Conservation (phyloP, 768 basidiomycete species). For the Dentipellis fragilis region DNA sequence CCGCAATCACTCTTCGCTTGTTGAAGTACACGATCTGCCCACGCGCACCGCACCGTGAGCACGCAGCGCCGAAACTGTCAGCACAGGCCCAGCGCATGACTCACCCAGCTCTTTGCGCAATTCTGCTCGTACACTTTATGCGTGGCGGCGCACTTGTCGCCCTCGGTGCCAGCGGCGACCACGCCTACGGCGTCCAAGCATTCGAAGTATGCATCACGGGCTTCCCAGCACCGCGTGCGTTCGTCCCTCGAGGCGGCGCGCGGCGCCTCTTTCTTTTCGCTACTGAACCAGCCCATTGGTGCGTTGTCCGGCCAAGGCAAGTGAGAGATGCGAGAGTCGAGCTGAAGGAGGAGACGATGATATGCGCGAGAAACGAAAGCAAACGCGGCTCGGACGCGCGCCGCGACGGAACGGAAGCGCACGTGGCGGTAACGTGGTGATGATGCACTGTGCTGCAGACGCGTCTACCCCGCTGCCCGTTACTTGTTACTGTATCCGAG, state of each 20-base stretch:
- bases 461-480: background rate
- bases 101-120: conserved; percentile 88
- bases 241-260: conserved; percentile 45
- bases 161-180: conserved; percentile 68
- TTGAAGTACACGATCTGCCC: conserved; percentile 89
- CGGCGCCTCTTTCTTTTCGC: conserved; percentile 28
- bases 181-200: conserved; percentile 69
- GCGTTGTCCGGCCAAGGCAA: background rate
- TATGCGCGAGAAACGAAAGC: background rate
- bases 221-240: conserved; percentile 78
- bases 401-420: background rate
- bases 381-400: background rate
- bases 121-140: conserved; percentile 52
- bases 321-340: background rate
- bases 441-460: background rate
- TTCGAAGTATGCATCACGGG: conserved; percentile 72
- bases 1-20: conserved; percentile 74
- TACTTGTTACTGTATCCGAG: background rate
- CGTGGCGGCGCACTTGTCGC: conserved; percentile 44
- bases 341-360: background rate
- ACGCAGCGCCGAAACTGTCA: background rate
- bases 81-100: conserved; percentile 17
- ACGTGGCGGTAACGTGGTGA: background rate
- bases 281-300: conserved; percentile 28
- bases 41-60: background rate